Evolutionary conservation across 2,329 filamentous ascomycete species (phyloP).

Genomic region (Bipolaris victoriae): DNA sequence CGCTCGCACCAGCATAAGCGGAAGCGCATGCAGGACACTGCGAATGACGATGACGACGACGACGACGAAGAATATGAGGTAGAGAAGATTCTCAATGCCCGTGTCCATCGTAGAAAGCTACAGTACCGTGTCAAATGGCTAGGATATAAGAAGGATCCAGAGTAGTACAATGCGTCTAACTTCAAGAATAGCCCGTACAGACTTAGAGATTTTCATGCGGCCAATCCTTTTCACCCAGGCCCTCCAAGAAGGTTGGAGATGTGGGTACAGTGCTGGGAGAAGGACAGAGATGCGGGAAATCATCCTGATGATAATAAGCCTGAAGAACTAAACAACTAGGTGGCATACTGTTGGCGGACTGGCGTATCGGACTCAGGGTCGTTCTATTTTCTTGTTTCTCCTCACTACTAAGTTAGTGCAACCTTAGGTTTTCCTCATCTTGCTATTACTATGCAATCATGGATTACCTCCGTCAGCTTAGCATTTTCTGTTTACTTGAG

Average conservation of each 20-base stretch:
- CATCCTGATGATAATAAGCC: slow-evolving; percentile 8
- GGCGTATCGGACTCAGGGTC: too few relatives aligned
- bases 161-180: slow-evolving; percentile 4
- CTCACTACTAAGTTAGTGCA: too few relatives aligned
- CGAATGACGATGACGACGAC: background rate
- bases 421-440: too few relatives aligned
- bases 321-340: too few relatives aligned
- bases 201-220: slow-evolving; percentile 15
- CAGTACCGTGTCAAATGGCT: slow-evolving; percentile 10
- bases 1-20: slow-evolving; percentile 1
- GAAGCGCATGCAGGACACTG: background rate
- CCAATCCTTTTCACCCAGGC: slow-evolving; percentile 13
- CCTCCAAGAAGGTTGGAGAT: slow-evolving; percentile 15
- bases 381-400: too few relatives aligned
- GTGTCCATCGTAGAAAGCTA: background rate
- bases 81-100: slow-evolving; percentile 6
- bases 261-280: slow-evolving; percentile 20
- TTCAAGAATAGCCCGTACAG: slow-evolving; percentile 10
- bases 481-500: too few relatives aligned
- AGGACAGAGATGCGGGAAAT: slow-evolving; percentile 20
- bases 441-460: too few relatives aligned
- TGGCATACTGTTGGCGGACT: too few relatives aligned
- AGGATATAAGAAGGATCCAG: slow-evolving; percentile 3
- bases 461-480: too few relatives aligned
- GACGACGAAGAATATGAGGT: slow-evolving; percentile 6